Evolutionary conservation across 148 eudicot species (phyloP).

Genomic region (Linanthus parryae): DNA sequence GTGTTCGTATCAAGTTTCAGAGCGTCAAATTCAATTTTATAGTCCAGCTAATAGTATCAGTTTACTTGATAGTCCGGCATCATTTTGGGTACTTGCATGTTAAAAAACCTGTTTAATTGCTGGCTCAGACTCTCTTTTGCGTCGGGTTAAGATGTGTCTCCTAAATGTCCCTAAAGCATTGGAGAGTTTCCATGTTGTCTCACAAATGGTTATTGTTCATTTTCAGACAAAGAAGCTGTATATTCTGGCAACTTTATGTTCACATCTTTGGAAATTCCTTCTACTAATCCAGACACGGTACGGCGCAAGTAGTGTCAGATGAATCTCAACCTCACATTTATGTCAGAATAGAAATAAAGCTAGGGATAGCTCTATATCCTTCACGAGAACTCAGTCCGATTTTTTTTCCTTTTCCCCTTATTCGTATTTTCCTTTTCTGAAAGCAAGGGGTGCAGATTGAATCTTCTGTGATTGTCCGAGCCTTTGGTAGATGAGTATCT

Average conservation of each 20-base stretch:
- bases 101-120: background rate
- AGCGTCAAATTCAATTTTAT: background rate
- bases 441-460: no score
- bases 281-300: background rate
- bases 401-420: no score
- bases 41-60: background rate
- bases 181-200: background rate
- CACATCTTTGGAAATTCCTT: constrained; percentile 27
- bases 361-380: no score
- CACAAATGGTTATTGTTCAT: constrained; percentile 1
- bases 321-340: no score
- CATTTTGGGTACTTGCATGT: background rate
- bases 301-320: no score
- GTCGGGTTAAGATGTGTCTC: background rate
- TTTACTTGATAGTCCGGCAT: background rate
- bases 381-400: no score
- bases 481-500: no score
- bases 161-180: background rate
- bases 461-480: no score
- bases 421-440: no score
- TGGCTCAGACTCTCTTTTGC: background rate
- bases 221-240: constrained; percentile 45
- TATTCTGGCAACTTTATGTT: constrained; percentile 49
- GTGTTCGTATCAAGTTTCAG: no score
- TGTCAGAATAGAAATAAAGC: no score